Percentiles rank a stretch among this genome's conserved stretches.
phyloP scores from a whole-genome alignment of 1,284 basidiomycete genomes.

The Vanrija sp. region DNA sequence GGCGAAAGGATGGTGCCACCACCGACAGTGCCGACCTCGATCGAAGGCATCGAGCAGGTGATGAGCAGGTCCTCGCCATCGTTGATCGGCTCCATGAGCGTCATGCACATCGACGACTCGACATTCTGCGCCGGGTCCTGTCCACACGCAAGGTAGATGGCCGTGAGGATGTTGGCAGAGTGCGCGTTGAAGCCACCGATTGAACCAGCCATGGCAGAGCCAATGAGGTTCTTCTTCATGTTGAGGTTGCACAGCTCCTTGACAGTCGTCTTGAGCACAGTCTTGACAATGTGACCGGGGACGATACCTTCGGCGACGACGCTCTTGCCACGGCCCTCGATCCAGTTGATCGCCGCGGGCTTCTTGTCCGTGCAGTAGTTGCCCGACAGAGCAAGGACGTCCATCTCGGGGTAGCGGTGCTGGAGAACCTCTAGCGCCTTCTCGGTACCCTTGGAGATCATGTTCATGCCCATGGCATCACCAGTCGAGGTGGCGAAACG shows the following conservation, averaged over 20 bases:
- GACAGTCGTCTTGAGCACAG: conserved; percentile 93
- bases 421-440: conserved; percentile 82
- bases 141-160: conserved; percentile 92
- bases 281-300: conserved; percentile 81
- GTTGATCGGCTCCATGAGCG: conserved; percentile 95
- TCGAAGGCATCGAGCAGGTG: conserved; percentile 90
- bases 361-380: conserved; percentile 99
- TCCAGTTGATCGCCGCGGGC: conserved; percentile 99
- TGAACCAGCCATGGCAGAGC: conserved; percentile 95
- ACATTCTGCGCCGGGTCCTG: conserved; percentile 99
- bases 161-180: conserved; percentile 95
- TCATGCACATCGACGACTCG: conserved; percentile 97
- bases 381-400: conserved; percentile 86
- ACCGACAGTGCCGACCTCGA: conserved; percentile 94
- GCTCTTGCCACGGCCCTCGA: conserved; percentile 96
- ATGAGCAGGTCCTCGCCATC: conserved; percentile 85
- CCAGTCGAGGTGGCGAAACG: conserved; percentile 93
- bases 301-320: conserved; percentile 95
- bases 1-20: conserved; percentile 89
- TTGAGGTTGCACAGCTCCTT: conserved; percentile 87
- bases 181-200: conserved; percentile 99
- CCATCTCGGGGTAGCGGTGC: conserved; percentile 84
- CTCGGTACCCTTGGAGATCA: conserved; percentile 96
- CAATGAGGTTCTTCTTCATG: conserved; percentile 95
- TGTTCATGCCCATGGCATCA: conserved; percentile 99